Evolutionary conservation across 371 early-diverging fungal species (phyloP), one percentile per base, ranked within the genome.

Genomic region (Mortierella sp.): DNA sequence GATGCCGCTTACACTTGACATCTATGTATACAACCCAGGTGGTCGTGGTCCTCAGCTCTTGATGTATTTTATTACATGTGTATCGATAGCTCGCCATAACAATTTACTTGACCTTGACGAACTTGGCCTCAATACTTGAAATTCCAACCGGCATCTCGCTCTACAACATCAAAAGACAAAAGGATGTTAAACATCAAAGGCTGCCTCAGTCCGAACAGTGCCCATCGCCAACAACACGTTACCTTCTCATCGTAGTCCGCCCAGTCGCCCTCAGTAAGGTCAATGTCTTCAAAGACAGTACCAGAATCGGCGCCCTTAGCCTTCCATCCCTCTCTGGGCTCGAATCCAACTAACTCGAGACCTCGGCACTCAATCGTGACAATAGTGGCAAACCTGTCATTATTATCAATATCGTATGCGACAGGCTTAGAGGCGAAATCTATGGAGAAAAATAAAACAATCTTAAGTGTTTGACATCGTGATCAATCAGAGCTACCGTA

Each of bases 231-330:
- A n/a, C n/a, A n/a, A n/a, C n/a, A n/a, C n/a, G n/a, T 52, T 79
- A 88, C 88, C 82, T 90, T 91, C 66, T 94, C 95, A 78, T 94
- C 95, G 69, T 97, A 97, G 27, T 95, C 97, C 37, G 86, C 90
- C 95, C 95, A 97, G 68, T 94, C 94, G 17, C 84, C 85, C 14
- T 95, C 95, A 8, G 85, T 80, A 53, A 96, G 82, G 62, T 94
- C 94, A 71, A 97, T 87, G 27, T 91, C 91, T 30, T 90, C 87
- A 78, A 96, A 97, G 30, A 54, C 44, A 0, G 90, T 89, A 3
- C 81, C 84, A 0, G 94, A 88, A 57, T 95, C 94, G 11, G 79
- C 80, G 30, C 95, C 94, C 66, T 83, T 83, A 19, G 90, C 94
- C 59, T 62, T 59, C 90, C 93, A 95, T 17, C 90, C 89, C 51